phyloP scores from a whole-genome alignment of 208 protist genomes.

The Leishmania gerbilli region DNA sequence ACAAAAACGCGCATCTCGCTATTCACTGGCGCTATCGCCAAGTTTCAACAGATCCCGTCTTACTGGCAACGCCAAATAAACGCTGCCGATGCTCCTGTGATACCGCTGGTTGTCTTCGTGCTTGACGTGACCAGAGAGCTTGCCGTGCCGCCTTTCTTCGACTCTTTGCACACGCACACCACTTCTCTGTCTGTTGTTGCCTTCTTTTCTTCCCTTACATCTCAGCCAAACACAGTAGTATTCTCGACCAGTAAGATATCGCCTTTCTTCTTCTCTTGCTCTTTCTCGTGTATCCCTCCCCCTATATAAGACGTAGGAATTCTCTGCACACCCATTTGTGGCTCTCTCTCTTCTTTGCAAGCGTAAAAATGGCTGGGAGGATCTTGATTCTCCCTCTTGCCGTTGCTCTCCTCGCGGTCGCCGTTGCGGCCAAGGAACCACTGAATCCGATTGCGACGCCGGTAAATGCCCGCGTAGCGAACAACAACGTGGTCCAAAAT shows the following conservation, averaged over 20 bases:
- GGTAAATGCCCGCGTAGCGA: background rate
- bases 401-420: background rate
- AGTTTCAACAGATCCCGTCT: background rate
- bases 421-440: background rate
- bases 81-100: background rate
- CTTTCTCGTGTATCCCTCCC: background rate
- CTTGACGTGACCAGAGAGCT: background rate
- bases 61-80: background rate
- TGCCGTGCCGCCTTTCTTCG: background rate
- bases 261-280: background rate
- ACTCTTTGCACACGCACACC: background rate
- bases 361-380: constrained; percentile 8
- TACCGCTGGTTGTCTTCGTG: background rate
- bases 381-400: constrained; percentile 5
- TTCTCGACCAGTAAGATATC: background rate
- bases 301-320: background rate
- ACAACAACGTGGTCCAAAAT: background rate
- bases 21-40: background rate
- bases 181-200: background rate
- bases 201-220: background rate
- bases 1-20: background rate
- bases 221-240: background rate
- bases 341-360: background rate
- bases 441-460: constrained; percentile 1
- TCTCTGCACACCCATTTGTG: background rate